Evolutionary conservation across 164 flowering plant genomes (phyloP), one percentile per base, ranked within the genome.

Genomic region (Nymphaea thermarum): DNA sequence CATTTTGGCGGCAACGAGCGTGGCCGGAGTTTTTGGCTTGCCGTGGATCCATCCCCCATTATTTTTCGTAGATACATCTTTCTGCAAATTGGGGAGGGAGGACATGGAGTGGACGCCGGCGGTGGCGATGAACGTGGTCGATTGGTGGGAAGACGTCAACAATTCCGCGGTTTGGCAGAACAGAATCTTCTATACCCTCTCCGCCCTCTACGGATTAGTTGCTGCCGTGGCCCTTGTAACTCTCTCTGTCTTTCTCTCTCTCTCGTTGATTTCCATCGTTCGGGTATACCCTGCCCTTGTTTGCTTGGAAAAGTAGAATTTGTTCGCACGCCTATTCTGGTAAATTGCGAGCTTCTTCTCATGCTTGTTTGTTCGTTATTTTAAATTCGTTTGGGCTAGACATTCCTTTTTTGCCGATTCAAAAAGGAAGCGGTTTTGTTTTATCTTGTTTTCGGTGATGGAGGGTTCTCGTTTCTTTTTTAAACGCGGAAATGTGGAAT

Each of bases 81-180:
- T 25, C 36, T 25, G 36, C 36, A 25, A 25, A 25, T 25, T 25
- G 36, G 36, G 36, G 36, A 25, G 36, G 36, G 36, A 25, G 36
- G 36, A 25, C 36, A 51, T 8, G 57, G 57, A 51, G 57, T 51
- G 57, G 57, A 51, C 14, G 57, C 36, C 36, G 36, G 57, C 8
- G 8, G 57, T 15, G 14, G 57, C 15, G 57, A 51, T 51, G 57
- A 77, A 76, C 17, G 85, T 90, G 5, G 74, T 78, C 4, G 80
- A 60, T 71, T 93, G 98, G 98, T 93, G 98, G 98, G 73, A 83
- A 3, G 82, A 85, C 0, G 71, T 85, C 6, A 89, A 93, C 70
- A 65, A 79, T 3, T 90, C 98, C 2, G 65, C 72, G 10, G 8
- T 78, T 4, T 93, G 96, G 96, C 98, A 93, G 77, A 83, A 84